Conservation (phyloP, 805 yeast species). For the Candida endomychidarum region DNA sequence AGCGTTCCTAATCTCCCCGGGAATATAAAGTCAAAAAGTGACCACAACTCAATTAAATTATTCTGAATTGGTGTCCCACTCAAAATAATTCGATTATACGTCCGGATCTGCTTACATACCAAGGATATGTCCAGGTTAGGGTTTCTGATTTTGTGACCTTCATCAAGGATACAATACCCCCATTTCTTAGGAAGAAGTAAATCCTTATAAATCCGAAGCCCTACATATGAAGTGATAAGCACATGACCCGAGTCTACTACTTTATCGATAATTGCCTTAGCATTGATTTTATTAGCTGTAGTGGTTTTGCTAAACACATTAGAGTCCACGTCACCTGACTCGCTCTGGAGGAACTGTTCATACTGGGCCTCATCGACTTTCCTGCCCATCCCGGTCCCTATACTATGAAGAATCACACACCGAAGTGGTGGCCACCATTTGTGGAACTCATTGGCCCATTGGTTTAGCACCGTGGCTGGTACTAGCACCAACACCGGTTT, state of each 20-base stretch:
- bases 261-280: slow-evolving; percentile 51
- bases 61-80: slow-evolving; percentile 98
- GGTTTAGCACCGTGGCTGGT: slow-evolving; percentile 94
- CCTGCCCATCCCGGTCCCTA: slow-evolving; percentile 77
- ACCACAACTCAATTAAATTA: slow-evolving; percentile 89
- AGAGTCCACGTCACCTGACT: slow-evolving; percentile 25
- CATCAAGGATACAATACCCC: slow-evolving; percentile 92
- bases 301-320: slow-evolving; percentile 20
- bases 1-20: slow-evolving; percentile 94
- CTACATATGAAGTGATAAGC: slow-evolving; percentile 88
- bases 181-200: slow-evolving; percentile 66
- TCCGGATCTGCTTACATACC: slow-evolving; percentile 77
- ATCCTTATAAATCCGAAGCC: slow-evolving; percentile 67
- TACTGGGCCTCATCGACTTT: slow-evolving; percentile 44
- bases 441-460: slow-evolving; percentile 96
- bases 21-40: slow-evolving; percentile 88
- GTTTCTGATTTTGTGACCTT: slow-evolving; percentile 95
- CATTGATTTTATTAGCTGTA: slow-evolving; percentile 37
- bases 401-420: slow-evolving; percentile 83
- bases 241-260: slow-evolving; percentile 75
- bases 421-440: slow-evolving; percentile 98
- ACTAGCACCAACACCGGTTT: slow-evolving; percentile 87
- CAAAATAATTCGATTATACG: slow-evolving; percentile 81
- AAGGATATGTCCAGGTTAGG: slow-evolving; percentile 89
- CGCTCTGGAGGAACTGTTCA: slow-evolving; percentile 51